Evolutionary conservation across 805 yeast genomes (phyloP).

Genomic region (Suhomyces faveliae): DNA sequence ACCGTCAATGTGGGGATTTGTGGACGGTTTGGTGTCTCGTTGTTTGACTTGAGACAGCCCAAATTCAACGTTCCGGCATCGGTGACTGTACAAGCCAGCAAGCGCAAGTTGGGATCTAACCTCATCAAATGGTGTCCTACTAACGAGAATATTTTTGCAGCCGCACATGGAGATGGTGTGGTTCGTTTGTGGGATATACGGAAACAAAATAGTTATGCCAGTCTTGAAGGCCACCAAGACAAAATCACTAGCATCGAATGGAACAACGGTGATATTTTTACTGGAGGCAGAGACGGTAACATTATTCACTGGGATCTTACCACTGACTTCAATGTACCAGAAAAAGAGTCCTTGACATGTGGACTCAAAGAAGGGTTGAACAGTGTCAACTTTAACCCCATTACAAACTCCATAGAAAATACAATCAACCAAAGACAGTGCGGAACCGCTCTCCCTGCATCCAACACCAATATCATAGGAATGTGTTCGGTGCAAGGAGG

Average conservation of each 20-base stretch:
- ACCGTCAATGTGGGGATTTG: conserved; percentile 48
- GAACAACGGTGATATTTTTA: conserved; percentile 52
- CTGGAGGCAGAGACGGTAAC: conserved; percentile 64
- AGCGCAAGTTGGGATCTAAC: conserved; percentile 31
- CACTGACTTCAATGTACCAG: conserved; percentile 14
- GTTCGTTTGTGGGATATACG: conserved; percentile 78
- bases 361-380: conserved; percentile 47
- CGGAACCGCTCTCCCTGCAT: conserved; percentile 62
- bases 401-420: conserved; percentile 30
- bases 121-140: conserved; percentile 58
- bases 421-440: conserved; percentile 48
- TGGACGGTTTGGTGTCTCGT: conserved; percentile 71
- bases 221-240: conserved; percentile 56
- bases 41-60: conserved; percentile 64
- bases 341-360: conserved; percentile 25
- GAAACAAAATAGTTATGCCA: conserved; percentile 51
- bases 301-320: conserved; percentile 66
- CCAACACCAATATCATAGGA: conserved; percentile 48
- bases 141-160: conserved; percentile 61
- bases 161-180: conserved; percentile 56
- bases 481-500: conserved; percentile 36
- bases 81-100: conserved; percentile 13
- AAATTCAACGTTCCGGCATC: conserved; percentile 34
- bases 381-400: conserved; percentile 37
- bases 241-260: conserved; percentile 58